phyloP scores from a whole-genome alignment of 1,284 basidiomycete species.

The Pascua sp. region DNA sequence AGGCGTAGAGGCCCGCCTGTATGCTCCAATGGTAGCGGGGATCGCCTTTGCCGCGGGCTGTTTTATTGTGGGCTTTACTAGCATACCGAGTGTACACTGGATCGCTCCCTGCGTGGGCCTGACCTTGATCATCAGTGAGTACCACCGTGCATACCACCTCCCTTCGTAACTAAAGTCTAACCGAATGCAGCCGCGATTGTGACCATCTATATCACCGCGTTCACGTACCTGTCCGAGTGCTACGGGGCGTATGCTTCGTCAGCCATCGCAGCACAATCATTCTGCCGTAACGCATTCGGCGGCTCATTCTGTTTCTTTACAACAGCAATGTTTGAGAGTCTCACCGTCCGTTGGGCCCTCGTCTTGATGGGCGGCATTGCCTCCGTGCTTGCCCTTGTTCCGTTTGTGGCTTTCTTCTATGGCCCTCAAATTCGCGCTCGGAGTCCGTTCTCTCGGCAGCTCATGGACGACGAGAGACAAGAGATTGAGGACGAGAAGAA shows the following conservation, averaged over 20 bases:
- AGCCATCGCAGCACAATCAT: slow-evolving; percentile 26
- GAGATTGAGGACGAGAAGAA: slow-evolving; percentile 25
- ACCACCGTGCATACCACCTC: not conserved
- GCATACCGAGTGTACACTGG: slow-evolving; percentile 32
- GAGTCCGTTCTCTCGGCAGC: slow-evolving; percentile 33
- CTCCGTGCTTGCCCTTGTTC: slow-evolving; percentile 29
- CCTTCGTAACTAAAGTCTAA: not conserved
- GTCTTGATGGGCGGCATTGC: slow-evolving; percentile 16
- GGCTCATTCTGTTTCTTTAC: slow-evolving; percentile 21
- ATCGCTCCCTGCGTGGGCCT: slow-evolving; percentile 50
- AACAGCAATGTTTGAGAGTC: slow-evolving; percentile 12
- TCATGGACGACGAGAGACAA: slow-evolving; percentile 41
- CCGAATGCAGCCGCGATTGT: slow-evolving; percentile 9
- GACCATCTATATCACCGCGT: slow-evolving; percentile 36
- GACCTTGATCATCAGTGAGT: not conserved
- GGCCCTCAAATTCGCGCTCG: slow-evolving; percentile 38
- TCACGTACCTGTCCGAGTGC: slow-evolving; percentile 31
- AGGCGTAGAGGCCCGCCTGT: slow-evolving; percentile 72
- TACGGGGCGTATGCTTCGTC: slow-evolving; percentile 27
- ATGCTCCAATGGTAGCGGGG: slow-evolving; percentile 63
- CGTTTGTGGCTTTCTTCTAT: slow-evolving; percentile 39
- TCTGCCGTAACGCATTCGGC: slow-evolving; percentile 26
- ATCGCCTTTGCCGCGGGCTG: slow-evolving; percentile 62
- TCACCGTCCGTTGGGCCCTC: slow-evolving; percentile 16
- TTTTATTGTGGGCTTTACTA: slow-evolving; percentile 53